phyloP scores from a whole-genome alignment of 192 early-diverging fungal genomes.

The Lobosporangium transversale region DNA sequence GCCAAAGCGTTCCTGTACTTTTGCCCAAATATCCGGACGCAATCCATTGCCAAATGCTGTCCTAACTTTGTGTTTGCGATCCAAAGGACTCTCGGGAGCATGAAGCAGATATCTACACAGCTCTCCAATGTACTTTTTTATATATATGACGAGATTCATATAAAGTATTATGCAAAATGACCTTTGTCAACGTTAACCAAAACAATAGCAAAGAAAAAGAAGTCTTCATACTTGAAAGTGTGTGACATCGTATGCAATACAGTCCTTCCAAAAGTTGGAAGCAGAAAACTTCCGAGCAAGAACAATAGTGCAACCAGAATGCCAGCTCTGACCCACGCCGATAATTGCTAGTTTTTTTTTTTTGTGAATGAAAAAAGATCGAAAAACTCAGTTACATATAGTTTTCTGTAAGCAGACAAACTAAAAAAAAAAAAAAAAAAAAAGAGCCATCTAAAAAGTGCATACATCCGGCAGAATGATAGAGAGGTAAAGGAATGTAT shows the following conservation, averaged over 20 bases:
- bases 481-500: conserved; percentile 66
- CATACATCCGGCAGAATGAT: conserved; percentile 70
- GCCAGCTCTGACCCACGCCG: conserved; percentile 38
- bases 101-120: conserved; percentile 71
- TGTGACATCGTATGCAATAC: conserved; percentile 54
- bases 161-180: conserved; percentile 9
- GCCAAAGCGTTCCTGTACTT: conserved; percentile 69
- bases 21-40: conserved; percentile 73
- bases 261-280: conserved; percentile 65
- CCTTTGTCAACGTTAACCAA: no score
- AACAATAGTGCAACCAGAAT: conserved; percentile 58
- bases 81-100: conserved; percentile 57
- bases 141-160: background rate
- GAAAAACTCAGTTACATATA: no score
- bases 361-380: background rate
- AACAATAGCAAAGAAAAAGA: conserved; percentile 1
- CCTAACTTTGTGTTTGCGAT: conserved; percentile 64
- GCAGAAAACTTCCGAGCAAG: conserved; percentile 67
- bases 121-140: conserved; percentile 74
- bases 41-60: conserved; percentile 76
- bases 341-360: conserved; percentile 11
- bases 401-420: no score
- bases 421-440: no score
- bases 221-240: conserved; percentile 52
- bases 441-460: background rate